These are phyloP conservation scores for Sarcomyxa edulis DNA, from an alignment of 768 basidiomycete species.

Conservation along the genomic window DNA sequence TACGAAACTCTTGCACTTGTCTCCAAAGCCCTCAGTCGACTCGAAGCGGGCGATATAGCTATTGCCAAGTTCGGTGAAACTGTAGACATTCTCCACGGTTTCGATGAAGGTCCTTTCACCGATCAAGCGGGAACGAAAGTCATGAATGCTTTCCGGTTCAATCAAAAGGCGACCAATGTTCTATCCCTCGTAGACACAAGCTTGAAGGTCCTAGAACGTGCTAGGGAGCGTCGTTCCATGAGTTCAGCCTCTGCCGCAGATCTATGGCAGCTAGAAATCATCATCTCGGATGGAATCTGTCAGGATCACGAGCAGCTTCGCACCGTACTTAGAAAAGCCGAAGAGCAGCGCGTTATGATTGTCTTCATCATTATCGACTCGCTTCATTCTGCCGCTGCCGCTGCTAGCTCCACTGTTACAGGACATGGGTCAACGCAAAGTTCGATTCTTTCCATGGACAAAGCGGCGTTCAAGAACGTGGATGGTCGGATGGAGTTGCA, in stretches of 20 bases:
- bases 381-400: constrained; percentile 44
- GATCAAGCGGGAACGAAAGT: constrained; percentile 78
- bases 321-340: constrained; percentile 74
- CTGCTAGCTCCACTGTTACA: constrained; percentile 13
- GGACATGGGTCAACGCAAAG: constrained; percentile 36
- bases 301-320: constrained; percentile 89
- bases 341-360: constrained; percentile 88
- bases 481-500: constrained; percentile 82
- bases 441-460: constrained; percentile 92
- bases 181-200: constrained; percentile 77
- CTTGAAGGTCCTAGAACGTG: constrained; percentile 67
- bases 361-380: constrained; percentile 97
- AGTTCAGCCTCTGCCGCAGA: constrained; percentile 67
- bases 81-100: constrained; percentile 86
- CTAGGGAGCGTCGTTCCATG: constrained; percentile 60
- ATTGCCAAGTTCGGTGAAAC: constrained; percentile 87
- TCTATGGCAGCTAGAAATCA: constrained; percentile 96
- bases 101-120: constrained; percentile 75
- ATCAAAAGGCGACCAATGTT: constrained; percentile 87
- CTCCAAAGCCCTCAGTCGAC: constrained; percentile 80
- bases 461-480: constrained; percentile 80
- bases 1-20: constrained; percentile 92
- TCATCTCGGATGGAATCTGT: constrained; percentile 98
- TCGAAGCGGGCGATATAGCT: constrained; percentile 93
- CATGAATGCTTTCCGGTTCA: constrained; percentile 82